Conservation (phyloP, 2,329 filamentous ascomycete genomes). For the Xenoacremonium recifei region DNA sequence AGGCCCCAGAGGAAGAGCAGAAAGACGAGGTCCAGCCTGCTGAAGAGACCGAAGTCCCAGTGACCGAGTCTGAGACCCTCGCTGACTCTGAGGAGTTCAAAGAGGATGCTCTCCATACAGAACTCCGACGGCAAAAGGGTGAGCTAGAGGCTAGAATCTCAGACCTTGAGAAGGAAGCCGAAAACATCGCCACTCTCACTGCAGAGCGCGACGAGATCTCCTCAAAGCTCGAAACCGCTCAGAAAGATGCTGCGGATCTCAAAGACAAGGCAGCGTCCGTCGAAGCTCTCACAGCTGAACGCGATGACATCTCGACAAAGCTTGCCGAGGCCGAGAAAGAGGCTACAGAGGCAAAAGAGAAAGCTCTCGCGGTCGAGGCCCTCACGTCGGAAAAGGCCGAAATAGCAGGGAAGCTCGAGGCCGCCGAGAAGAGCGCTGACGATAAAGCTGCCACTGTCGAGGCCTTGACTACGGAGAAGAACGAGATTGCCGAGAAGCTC, state of each 20-base stretch:
- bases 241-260: slow-evolving; percentile 14
- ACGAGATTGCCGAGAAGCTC: slow-evolving; percentile 19
- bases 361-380: slow-evolving; percentile 9
- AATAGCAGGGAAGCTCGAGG: slow-evolving; percentile 19
- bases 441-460: slow-evolving; percentile 13
- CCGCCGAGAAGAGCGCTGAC: slow-evolving; percentile 11
- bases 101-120: slow-evolving; percentile 5
- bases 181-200: slow-evolving; percentile 12
- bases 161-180: slow-evolving; percentile 16
- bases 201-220: slow-evolving; percentile 16
- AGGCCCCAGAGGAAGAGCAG: neutral
- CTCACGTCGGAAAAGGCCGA: slow-evolving; percentile 14
- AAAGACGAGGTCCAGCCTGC: slow-evolving; percentile 1
- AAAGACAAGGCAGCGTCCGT: slow-evolving; percentile 16
- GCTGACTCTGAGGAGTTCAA: slow-evolving; percentile 1
- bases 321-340: slow-evolving; percentile 13
- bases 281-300: slow-evolving; percentile 13
- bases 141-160: slow-evolving; percentile 9
- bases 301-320: slow-evolving; percentile 15
- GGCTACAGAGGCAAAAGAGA: slow-evolving; percentile 5
- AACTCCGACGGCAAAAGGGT: slow-evolving; percentile 13
- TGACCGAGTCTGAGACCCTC: neutral
- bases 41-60: slow-evolving; percentile 2
- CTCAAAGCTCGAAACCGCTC: slow-evolving; percentile 15
- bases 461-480: slow-evolving; percentile 8